Percentiles rank a stretch among this genome's conserved stretches.
Conservation (phyloP, 176 grass and related monocot genomes). For the Oryza nivara region DNA sequence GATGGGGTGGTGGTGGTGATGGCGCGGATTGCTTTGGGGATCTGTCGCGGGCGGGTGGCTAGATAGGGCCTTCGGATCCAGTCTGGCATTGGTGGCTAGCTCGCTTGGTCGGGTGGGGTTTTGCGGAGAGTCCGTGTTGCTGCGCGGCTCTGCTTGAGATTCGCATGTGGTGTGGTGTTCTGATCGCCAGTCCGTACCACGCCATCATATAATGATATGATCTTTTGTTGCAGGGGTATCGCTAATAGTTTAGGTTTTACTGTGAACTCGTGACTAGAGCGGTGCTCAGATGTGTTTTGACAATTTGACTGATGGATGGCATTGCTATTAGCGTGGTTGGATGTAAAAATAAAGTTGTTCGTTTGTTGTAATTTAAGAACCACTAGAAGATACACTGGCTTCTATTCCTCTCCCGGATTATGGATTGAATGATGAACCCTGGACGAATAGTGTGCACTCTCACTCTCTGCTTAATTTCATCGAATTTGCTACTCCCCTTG, state of each 20-base stretch:
- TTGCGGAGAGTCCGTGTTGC: neutral
- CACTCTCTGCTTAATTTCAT: no score
- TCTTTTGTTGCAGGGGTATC: neutral
- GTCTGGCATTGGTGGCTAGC: conserved; percentile 1
- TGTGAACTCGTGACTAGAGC: neutral
- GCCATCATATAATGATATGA: neutral
- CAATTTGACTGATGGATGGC: neutral
- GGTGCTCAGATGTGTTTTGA: neutral
- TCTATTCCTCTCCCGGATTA: no score
- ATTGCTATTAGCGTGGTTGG: neutral
- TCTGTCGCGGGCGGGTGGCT: neutral
- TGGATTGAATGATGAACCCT: no score
- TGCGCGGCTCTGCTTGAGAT: neutral
- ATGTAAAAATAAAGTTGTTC: neutral
- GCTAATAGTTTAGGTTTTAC: neutral
- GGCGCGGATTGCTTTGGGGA: conserved; percentile 19
- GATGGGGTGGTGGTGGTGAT: neutral
- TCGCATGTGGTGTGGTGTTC: neutral
- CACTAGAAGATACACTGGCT: no score
- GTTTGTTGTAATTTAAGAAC: neutral
- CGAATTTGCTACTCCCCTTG: no score
- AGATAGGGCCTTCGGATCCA: conserved; percentile 18
- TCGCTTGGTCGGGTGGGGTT: neutral
- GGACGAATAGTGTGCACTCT: no score
- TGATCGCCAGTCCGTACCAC: neutral